These are phyloP conservation scores for Annona squamosa DNA, from an alignment of 164 flowering plant species.

Conservation along the genomic window DNA sequence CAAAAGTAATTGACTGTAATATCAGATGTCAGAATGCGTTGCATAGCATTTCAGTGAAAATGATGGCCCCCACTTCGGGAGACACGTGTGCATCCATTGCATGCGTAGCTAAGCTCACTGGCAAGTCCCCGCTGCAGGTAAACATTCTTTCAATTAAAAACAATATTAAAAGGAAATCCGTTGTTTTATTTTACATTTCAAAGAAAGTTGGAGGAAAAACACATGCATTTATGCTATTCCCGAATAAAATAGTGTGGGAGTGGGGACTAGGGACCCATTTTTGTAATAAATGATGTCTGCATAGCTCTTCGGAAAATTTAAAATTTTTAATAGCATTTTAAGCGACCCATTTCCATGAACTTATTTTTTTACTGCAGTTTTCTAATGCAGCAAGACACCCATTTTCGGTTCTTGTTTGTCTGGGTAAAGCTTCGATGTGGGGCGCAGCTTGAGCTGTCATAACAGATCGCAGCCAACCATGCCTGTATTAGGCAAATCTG, in stretches of 20 bases:
- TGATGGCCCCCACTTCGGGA: not conserved
- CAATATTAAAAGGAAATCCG: no score
- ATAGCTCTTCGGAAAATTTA: not conserved
- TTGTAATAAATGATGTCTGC: not conserved
- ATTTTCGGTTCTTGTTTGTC: not conserved
- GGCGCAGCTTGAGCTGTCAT: not conserved
- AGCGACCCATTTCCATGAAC: no score
- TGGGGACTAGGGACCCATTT: not conserved
- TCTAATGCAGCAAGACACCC: not conserved
- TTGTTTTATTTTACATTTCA: no score
- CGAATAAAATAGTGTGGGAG: not conserved
- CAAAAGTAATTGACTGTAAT: no score
- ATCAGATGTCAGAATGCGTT: no score
- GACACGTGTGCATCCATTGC: not conserved
- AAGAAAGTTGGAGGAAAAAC: no score
- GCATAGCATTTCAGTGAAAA: not conserved
- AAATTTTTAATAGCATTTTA: no score
- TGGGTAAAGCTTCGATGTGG: not conserved
- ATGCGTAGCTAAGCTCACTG: not conserved
- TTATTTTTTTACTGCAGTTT: not conserved
- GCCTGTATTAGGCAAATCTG: not conserved
- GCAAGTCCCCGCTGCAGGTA: not conserved
- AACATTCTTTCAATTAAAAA: not conserved
- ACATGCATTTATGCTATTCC: not conserved
- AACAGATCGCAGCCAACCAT: not conserved